phyloP scores from a whole-genome alignment of 768 basidiomycete genomes.

The Leucosporidium yakuticum region DNA sequence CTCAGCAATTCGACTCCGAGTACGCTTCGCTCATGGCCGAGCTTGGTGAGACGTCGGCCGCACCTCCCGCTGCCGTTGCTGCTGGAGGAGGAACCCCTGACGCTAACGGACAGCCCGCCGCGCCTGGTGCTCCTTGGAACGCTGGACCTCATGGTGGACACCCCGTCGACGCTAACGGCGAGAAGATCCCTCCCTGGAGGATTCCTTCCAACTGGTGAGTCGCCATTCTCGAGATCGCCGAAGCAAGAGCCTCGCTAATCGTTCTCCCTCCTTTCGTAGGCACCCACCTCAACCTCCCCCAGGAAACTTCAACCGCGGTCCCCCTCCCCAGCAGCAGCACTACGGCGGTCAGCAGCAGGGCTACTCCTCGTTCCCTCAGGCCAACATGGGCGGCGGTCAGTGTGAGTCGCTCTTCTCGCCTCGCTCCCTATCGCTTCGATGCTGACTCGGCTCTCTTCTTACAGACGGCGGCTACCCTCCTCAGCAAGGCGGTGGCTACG shows the following conservation, averaged over 20 bases:
- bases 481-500: too few species aligned
- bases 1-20: constrained; percentile 86
- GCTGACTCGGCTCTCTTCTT: not conserved
- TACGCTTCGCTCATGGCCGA: constrained; percentile 97
- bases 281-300: constrained; percentile 2
- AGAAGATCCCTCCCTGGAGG: constrained; percentile 44
- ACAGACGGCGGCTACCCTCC: too few species aligned
- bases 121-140: constrained; percentile 24
- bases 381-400: not conserved
- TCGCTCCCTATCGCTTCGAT: not conserved
- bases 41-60: constrained; percentile 61
- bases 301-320: not conserved
- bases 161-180: constrained; percentile 34
- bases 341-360: constrained; percentile 5
- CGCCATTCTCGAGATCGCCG: not conserved
- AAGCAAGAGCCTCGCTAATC: not conserved
- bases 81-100: not conserved
- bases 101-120: not conserved
- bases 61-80: constrained; percentile 9
- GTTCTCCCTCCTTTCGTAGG: not conserved
- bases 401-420: not conserved
- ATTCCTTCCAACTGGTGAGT: constrained; percentile 42
- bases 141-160: constrained; percentile 27
- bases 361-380: not conserved
- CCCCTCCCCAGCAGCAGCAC: constrained; percentile 2